Conservation (phyloP, 768 basidiomycete genomes). For the Naganishia friedmannii region DNA sequence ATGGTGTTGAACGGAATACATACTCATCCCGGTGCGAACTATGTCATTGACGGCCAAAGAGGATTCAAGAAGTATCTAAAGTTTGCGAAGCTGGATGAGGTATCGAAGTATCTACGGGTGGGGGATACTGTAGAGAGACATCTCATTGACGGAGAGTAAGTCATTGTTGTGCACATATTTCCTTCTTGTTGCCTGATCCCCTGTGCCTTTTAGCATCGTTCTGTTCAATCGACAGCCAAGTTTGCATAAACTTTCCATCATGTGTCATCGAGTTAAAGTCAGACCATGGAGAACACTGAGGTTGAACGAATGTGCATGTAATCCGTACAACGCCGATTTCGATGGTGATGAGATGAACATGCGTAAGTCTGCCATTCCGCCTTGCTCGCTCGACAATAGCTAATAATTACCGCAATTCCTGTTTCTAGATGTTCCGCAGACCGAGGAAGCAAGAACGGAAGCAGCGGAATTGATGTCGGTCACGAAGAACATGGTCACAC, state of each 20-base stretch:
- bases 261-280: conserved; percentile 96
- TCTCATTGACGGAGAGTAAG: conserved; percentile 81
- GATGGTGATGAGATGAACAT: conserved; percentile 99
- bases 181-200: conserved; percentile 10
- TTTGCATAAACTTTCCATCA: conserved; percentile 98
- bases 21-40: conserved; percentile 92
- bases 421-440: conserved; percentile 88
- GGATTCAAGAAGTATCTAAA: conserved; percentile 79
- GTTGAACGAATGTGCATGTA: conserved; percentile 97
- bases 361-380: conserved; percentile 59
- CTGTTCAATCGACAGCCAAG: conserved; percentile 98
- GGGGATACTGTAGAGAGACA: conserved; percentile 95
- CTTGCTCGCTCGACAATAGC: neutral
- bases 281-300: conserved; percentile 97
- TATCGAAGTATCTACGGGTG: conserved; percentile 75
- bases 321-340: conserved; percentile 98
- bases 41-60: conserved; percentile 73
- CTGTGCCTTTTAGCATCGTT: conserved; percentile 61
- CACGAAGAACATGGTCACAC: conserved; percentile 94
- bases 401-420: neutral
- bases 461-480: conserved; percentile 96
- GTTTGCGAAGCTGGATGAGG: conserved; percentile 74
- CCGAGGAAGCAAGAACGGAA: conserved; percentile 95
- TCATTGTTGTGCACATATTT: neutral
- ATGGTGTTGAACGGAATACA: conserved; percentile 86